Base-by-base conservation (phyloP, 1,284 basidiomycete genomes). In the Rhodotorula sp. region DNA sequence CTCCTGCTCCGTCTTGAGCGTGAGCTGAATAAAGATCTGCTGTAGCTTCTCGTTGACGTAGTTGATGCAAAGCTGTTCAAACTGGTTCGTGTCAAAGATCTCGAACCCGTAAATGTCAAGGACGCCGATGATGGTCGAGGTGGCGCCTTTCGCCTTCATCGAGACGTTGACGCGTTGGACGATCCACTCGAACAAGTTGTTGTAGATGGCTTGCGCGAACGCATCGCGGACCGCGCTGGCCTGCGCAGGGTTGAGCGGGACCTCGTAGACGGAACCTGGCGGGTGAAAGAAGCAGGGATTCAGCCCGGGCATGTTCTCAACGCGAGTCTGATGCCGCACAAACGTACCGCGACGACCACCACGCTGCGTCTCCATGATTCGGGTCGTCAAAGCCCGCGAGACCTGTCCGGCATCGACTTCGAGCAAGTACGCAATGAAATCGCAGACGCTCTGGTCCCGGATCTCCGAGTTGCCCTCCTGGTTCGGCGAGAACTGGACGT, bases 131-230 rank as follows among this genome's bases (percentile, higher is more conserved):
- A 98, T 85, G 72, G 94, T 92, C n/a, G 90, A 85, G 58, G 88
- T 85, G 15, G 87, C 83, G 60, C 85, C 82, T 54, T 91, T 87
- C 23, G 94, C 87, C 80, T 94, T 95, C 93, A 99, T 97, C 8
- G 95, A 97, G 31, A 92, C 83, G 80, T 99, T 99, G 80, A 99
- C 87, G 69, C 94, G 88, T 31, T 92, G 91, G 49, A 99, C 97
- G 78, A 99, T 99, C 97, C 97, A 99, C 80, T 99, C 95, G 81
- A 99, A 99, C 28, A 99, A 84, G 81, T 98, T 98, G 84, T 97
- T 98, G 83, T 99, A 99, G 71, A 99, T 89, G 16, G 95, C 97
- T 81, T 99, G 97, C 10, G 95, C 85, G 48, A 99, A 84, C 0
- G 97, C 97, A 82, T 99, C 93, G 70, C 95, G 85, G 58, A 92